These are phyloP conservation scores for Debaryomycetaceae sp. DNA, from an alignment of 1,139 yeast genomes.

Conservation along the genomic window DNA sequence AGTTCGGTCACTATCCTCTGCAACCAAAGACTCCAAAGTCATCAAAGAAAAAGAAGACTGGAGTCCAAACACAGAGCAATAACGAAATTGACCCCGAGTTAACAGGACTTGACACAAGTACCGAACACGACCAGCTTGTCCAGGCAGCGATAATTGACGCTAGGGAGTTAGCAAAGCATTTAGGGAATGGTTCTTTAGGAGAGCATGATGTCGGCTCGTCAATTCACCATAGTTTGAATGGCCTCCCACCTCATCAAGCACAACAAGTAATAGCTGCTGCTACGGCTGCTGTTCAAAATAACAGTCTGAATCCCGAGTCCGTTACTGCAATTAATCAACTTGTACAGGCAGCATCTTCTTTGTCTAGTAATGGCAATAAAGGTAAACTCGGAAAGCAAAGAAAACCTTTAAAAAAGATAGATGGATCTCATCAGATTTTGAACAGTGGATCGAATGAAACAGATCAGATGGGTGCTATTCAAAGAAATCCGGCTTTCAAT, in stretches of 20 bases:
- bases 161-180: slow-evolving; percentile 55
- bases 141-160: slow-evolving; percentile 69
- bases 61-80: slow-evolving; percentile 7
- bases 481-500: slow-evolving; percentile 20
- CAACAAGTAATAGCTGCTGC: slow-evolving; percentile 26
- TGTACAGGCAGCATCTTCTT: slow-evolving; percentile 30
- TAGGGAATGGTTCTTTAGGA: slow-evolving; percentile 18
- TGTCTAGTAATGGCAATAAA: slow-evolving; percentile 10
- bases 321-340: slow-evolving; percentile 27
- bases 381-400: slow-evolving; percentile 2
- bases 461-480: slow-evolving; percentile 3
- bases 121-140: slow-evolving; percentile 58
- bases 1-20: slow-evolving; percentile 2
- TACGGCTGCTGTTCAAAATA: slow-evolving; percentile 19
- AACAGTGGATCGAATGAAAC: background rate
- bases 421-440: slow-evolving; percentile 2
- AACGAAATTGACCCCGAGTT: slow-evolving; percentile 62
- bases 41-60: slow-evolving; percentile 13
- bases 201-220: slow-evolving; percentile 11
- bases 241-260: slow-evolving; percentile 24
- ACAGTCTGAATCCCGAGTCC: slow-evolving; percentile 12
- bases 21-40: slow-evolving; percentile 2
- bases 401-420: slow-evolving; percentile 5
- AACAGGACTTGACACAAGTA: slow-evolving; percentile 41
- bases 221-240: slow-evolving; percentile 10